Evolutionary conservation across 2,329 filamentous ascomycete species (phyloP).

Genomic region (Fusarium decemcellulare): DNA sequence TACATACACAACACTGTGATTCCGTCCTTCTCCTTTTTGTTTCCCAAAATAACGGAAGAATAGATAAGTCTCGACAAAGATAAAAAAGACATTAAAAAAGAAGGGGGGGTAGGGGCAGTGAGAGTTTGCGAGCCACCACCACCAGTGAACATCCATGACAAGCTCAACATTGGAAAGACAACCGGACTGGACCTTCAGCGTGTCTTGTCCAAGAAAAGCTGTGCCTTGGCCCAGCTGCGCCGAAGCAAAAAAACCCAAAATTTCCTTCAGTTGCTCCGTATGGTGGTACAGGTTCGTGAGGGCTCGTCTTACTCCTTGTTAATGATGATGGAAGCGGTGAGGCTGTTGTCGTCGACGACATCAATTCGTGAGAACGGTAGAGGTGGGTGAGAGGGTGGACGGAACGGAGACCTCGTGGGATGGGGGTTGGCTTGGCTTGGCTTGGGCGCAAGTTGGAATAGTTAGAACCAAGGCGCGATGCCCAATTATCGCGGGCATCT

Average conservation of each 20-base stretch:
- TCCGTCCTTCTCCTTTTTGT: constrained; percentile 42
- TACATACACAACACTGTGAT: constrained; percentile 38
- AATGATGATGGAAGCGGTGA: constrained; percentile 22
- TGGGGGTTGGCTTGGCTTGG: constrained; percentile 31
- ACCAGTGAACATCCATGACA: constrained; percentile 26
- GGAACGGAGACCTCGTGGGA: constrained; percentile 32
- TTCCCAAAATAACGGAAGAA: constrained; percentile 45
- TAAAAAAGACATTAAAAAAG: constrained; percentile 45
- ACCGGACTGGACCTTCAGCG: constrained; percentile 20
- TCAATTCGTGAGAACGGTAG: constrained; percentile 30
- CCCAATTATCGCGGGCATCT: constrained; percentile 26
- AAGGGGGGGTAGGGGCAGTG: constrained; percentile 23
- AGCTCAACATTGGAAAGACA: constrained; percentile 19
- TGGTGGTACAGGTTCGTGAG: constrained; percentile 23
- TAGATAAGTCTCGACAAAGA: constrained; percentile 46
- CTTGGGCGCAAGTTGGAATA: constrained; percentile 35
- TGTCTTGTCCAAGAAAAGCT: constrained; percentile 15
- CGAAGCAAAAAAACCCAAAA: constrained; percentile 23
- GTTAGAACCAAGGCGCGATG: constrained; percentile 27
- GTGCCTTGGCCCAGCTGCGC: constrained; percentile 23
- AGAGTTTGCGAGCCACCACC: constrained; percentile 25
- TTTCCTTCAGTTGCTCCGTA: constrained; percentile 37
- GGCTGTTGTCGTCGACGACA: constrained; percentile 31
- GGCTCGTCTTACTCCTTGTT: constrained; percentile 17
- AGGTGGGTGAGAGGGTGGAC: constrained; percentile 27